Evolutionary conservation across 2,329 filamentous ascomycete species (phyloP), one percentile per base, ranked within the genome.

Genomic region (Fusarium oligoseptatum): DNA sequence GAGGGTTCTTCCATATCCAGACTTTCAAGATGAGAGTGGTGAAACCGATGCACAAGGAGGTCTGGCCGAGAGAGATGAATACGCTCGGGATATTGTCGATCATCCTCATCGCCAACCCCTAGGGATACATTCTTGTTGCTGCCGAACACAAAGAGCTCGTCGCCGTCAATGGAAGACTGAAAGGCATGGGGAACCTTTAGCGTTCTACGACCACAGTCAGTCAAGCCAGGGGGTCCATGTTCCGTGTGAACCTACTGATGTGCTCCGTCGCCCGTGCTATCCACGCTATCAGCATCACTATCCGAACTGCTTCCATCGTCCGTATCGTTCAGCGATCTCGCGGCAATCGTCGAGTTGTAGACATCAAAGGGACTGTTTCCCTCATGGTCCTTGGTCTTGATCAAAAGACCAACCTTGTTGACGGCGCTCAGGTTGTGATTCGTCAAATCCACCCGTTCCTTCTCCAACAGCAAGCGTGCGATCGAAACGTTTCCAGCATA

Each of bases 91-190:
- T 93, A 97, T 74, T 98, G 95, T 4, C 97, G 92, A 80, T 99
- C 96, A 81, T 98, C 95, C 78, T 97, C 93, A 80, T 99, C 95
- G n/a, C 95, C 95, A 70, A 98, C 92, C 2, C 97, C 97, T 24
- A 99, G 89, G 0, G 94, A 97, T 11, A 97, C 84, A 77, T 99
- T 99, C 80, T 97, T 97, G 84, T 98, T 99, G 83, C 95, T 98
- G 60, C 97, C 97, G 83, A 98, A 98, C 1, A 95, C 93, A 79
- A 95, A 98, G 1, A 98, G 85, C 80, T 99, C 97, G 78, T 98
- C 94, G 10, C 95, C 96, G 29, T 77, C 69, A 5, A 77, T 70
- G 20, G 77, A 74, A 24, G 70, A 70, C 8, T 70, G 72, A 24
- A 62, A 50, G 39, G 73, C 68, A 60, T 77, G 70, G 3, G 74